Evolutionary conservation across 768 basidiomycete species (phyloP), one percentile per base, ranked within the genome.

Genomic region (Lactifluus subvellereus): DNA sequence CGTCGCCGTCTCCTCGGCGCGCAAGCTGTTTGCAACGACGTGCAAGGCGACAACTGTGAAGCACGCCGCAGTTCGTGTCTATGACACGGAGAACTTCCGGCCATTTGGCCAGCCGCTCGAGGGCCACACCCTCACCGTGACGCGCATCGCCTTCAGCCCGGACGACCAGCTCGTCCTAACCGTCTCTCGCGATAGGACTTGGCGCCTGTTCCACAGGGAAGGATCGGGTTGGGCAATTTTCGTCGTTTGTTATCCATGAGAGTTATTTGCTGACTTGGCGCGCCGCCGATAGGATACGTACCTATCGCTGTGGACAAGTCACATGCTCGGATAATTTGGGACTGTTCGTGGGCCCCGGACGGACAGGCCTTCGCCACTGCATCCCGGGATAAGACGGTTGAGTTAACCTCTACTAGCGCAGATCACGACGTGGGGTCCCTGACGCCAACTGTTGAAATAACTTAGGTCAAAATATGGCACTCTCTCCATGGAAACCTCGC

Each of bases 281-380:
- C 16, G 60, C 42, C 55, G 37, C 70, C 63, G 3, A 35, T 67
- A 68, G 91, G 82, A 1, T 94, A 85, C 71, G 66, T 77, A 8
- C 84, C 86, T 2, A 69, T 86, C 22, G 83, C 84, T 5, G 80
- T 83, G 16, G 85, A 94, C 61, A 96, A 91, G 74, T 86, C 91
- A 0, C 97, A 98, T 73, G 82, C 83, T 1, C 83, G 97, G 43
- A 97, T 99, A 69, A 89, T 99, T 40, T 95, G 97, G 94, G 97
- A 98, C 72, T 91, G 90, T 69, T 84, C 86, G 14, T 99, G 95
- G 94, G 80, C 89, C 1, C 70, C 75, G 1, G 87, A 91, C 67
- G 85, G 86, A 7, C 82, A 86, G 67, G 70, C 88, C 16, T 99
- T 99, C 70, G 94, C 86, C 11, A 98, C 97, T 2, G 95, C 91